phyloP scores from a whole-genome alignment of 305 asterid species.

The Fraxinus albicans region DNA sequence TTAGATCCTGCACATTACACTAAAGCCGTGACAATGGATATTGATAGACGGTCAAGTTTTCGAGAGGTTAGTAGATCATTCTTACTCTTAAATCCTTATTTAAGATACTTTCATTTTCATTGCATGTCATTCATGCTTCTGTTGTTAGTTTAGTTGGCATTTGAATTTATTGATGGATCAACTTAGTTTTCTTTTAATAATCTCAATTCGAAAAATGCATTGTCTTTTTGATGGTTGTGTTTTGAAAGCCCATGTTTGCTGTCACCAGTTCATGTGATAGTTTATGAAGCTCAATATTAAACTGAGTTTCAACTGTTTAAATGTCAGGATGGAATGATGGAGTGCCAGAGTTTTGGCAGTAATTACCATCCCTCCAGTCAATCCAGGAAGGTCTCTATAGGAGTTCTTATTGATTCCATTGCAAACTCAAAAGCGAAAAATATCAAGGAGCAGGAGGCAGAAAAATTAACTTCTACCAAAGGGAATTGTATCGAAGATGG shows the following conservation, averaged over 20 bases:
- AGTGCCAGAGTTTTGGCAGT: conserved; percentile 52
- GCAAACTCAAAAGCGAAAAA: conserved; percentile 39
- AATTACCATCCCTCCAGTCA: conserved; percentile 54
- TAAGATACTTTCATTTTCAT: background rate
- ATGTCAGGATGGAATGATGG: conserved; percentile 54
- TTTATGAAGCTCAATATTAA: conserved; percentile 20
- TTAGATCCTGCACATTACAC: conserved; percentile 16
- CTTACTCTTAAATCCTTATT: conserved; percentile 1
- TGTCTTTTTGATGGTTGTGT: background rate
- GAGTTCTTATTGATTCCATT: conserved; percentile 58
- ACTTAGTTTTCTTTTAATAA: conserved; percentile 1
- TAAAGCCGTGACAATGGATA: conserved; percentile 36
- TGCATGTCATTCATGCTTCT: conserved; percentile 15
- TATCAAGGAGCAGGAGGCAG: conserved; percentile 33
- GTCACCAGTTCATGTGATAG: background rate
- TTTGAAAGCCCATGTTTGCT: background rate
- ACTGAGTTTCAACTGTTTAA: conserved; percentile 24
- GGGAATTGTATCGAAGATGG: conserved; percentile 34
- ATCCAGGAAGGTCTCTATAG: conserved; percentile 79
- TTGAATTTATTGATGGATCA: background rate
- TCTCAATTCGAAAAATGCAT: background rate
- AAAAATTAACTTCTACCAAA: conserved; percentile 34
- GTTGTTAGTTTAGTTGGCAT: conserved; percentile 2
- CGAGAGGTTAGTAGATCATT: conserved; percentile 36
- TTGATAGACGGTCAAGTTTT: conserved; percentile 31